phyloP scores from a whole-genome alignment of 2,329 filamentous ascomycete genomes.

The Emergomyces africanus region DNA sequence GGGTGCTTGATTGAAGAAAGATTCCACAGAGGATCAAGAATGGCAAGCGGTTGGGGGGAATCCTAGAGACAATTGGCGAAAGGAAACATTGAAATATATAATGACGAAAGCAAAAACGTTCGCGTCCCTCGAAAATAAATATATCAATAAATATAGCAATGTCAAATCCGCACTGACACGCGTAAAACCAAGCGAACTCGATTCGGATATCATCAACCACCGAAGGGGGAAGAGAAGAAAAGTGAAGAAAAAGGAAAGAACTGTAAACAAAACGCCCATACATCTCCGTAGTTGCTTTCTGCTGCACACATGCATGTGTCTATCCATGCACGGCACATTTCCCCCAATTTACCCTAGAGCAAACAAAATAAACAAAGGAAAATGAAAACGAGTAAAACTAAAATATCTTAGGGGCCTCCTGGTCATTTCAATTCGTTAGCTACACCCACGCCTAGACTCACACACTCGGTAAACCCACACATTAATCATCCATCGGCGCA shows the following conservation, averaged over 20 bases:
- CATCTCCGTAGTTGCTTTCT: neutral
- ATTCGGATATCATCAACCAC: neutral
- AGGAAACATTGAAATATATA: neutral
- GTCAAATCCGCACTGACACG: neutral
- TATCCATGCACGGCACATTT: neutral
- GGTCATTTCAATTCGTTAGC: neutral
- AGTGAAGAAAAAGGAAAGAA: neutral
- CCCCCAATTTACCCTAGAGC: neutral
- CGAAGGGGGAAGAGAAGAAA: neutral
- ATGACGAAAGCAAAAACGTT: neutral
- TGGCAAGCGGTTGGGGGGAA: neutral
- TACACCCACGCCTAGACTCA: neutral
- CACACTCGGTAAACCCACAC: neutral
- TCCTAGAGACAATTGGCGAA: neutral
- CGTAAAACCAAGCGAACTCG: neutral
- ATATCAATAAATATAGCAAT: neutral
- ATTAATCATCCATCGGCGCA: conserved; percentile 62
- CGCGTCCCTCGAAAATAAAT: neutral
- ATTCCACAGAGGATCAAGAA: neutral
- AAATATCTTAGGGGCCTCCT: neutral
- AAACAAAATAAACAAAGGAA: neutral
- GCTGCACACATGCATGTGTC: neutral
- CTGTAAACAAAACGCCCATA: neutral
- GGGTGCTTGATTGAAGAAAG: neutral
- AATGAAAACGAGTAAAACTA: neutral